Evolutionary conservation across 2,329 filamentous ascomycete genomes (phyloP), one percentile per base, ranked within the genome.

Genomic region (Talaromyces sp.): DNA sequence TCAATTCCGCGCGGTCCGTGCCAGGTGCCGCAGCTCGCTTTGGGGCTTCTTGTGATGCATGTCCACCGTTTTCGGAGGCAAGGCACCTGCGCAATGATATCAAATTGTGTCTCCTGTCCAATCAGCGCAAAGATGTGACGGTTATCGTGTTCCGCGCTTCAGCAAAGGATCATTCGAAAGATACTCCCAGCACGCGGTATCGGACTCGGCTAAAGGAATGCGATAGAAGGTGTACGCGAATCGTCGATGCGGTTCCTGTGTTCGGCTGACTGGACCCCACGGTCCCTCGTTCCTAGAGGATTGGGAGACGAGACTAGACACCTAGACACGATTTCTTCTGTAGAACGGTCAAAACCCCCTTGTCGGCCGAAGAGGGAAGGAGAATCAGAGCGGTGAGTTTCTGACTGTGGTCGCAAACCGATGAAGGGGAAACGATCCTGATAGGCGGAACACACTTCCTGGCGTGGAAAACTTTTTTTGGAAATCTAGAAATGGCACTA

Each of bases 361-460:
- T 36, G 29, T 45, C 58, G 43, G 58, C 43, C 19, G 43, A 45
- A 15, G 27, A 60, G 17, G 27, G 58, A 36, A 27, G 45, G 47
- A 34, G 17, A 22, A 29, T 36, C 25, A 10, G 47, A 51, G 47
- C 60, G 60, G 60, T 43, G 47, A 62, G 31, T 53, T 27, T 34
- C 11, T 29, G 34, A 38, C 31, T 34, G 10, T 34, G 22, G 34
- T 62, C 36, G 45, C 60, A 38, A 61, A 25, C 22, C 34, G 22
- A 31, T 49, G 34, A 15, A 40, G 25, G 17, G 38, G 19, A 38
- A 58, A 47, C 25, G 22, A n/a, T 17, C 47, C n/a, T 62, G 64
- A 65, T 65, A 62, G 64, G 64, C 29, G 64, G 58, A 58, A 34
- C 29, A n/a, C n/a, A 17, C 1, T 58, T 45, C 58, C 63, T 43